Conservation (phyloP, 2,329 filamentous ascomycete species). For the Ceratocystis diversiconidia region DNA sequence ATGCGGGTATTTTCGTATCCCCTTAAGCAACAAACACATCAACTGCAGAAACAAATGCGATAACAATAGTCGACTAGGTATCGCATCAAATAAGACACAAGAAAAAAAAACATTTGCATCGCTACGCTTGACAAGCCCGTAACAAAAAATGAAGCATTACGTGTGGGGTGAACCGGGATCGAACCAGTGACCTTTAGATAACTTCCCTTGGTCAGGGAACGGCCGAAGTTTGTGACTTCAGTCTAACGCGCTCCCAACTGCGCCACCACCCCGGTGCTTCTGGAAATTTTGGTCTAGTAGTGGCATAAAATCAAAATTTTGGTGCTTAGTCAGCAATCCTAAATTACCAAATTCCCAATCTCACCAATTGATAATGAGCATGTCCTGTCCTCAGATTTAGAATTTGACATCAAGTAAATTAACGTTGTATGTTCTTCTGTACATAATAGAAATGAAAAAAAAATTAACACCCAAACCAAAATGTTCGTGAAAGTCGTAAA, state of each 20-base stretch:
- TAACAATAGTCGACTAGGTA: no score
- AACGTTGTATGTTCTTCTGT: conserved; percentile 7
- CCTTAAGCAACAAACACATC: no score
- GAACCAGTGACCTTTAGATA: conserved; percentile 19
- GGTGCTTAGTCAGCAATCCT: no score
- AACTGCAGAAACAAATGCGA: no score
- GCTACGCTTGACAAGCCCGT: neutral
- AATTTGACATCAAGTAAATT: neutral
- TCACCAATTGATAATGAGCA: no score
- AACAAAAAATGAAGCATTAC: neutral
- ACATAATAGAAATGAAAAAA: neutral
- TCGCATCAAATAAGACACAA: neutral
- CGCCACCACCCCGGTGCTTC: conserved; percentile 13
- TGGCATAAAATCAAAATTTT: neutral
- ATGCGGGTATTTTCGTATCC: neutral
- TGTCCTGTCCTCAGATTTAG: no score
- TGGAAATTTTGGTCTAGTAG: neutral
- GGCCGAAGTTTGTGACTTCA: conserved; percentile 18
- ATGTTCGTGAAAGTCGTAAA: conserved; percentile 8
- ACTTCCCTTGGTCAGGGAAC: conserved; percentile 4
- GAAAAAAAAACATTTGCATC: neutral
- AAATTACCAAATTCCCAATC: no score
- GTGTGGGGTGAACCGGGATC: conserved; percentile 17
- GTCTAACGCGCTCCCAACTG: conserved; percentile 19
- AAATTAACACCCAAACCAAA: neutral